These are phyloP conservation scores for Knufia fluminis DNA, from an alignment of 2,329 filamentous ascomycete species.

Conservation along the genomic window DNA sequence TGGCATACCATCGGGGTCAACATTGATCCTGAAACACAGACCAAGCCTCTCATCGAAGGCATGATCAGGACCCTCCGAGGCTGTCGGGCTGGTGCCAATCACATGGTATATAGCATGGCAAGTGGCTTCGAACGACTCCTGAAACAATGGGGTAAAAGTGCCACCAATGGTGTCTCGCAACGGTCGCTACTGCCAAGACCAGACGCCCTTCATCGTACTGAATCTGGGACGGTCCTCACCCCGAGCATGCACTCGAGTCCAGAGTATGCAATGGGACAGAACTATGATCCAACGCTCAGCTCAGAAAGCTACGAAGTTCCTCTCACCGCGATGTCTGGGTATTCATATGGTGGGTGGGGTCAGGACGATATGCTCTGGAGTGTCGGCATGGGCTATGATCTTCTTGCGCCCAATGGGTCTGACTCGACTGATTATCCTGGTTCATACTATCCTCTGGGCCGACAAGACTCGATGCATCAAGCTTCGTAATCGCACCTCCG, in stretches of 20 bases:
- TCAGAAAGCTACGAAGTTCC: slow-evolving; percentile 10
- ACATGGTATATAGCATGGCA: slow-evolving; percentile 23
- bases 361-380: slow-evolving; percentile 24
- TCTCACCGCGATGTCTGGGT: slow-evolving; percentile 9
- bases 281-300: slow-evolving; percentile 13
- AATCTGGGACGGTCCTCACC: slow-evolving; percentile 1
- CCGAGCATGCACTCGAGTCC: slow-evolving; percentile 8
- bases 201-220: background rate
- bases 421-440: background rate
- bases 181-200: slow-evolving; percentile 4
- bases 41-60: slow-evolving; percentile 20
- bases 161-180: background rate
- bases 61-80: slow-evolving; percentile 17
- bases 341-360: slow-evolving; percentile 19
- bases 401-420: slow-evolving; percentile 13
- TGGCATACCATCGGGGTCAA: slow-evolving; percentile 21
- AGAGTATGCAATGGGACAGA: slow-evolving; percentile 11
- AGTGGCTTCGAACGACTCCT: slow-evolving; percentile 21
- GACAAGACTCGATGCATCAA: background rate
- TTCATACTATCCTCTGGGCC: background rate
- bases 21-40: slow-evolving; percentile 20
- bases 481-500: too few relatives aligned
- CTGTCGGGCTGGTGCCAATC: slow-evolving; percentile 17
- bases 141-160: slow-evolving; percentile 12
- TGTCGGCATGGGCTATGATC: slow-evolving; percentile 22